phyloP scores from a whole-genome alignment of 176 grass and related monocot genomes.

The Raddia guianensis region DNA sequence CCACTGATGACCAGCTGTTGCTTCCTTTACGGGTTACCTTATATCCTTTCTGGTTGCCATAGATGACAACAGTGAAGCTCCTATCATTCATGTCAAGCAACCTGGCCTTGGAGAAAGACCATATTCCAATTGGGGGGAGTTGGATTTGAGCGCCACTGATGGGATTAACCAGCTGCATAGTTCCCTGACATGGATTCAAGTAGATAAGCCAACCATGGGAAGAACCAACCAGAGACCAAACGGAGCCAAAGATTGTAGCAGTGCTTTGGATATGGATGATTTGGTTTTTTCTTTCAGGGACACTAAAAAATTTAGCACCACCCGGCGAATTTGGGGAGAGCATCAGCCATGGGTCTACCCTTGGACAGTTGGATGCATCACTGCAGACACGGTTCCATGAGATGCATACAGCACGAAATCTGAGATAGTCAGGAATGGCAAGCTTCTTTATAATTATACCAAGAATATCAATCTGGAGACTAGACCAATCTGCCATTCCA shows the following conservation, averaged over 20 bases:
- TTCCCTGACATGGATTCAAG: constrained; percentile 25
- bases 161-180: constrained; percentile 49
- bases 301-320: constrained; percentile 45
- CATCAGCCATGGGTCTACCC: constrained; percentile 60
- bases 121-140: constrained; percentile 34
- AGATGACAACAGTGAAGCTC: constrained; percentile 47
- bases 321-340: constrained; percentile 19
- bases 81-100: constrained; percentile 53
- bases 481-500: constrained; percentile 52
- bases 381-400: constrained; percentile 51
- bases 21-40: constrained; percentile 42
- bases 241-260: constrained; percentile 31
- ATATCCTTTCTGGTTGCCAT: constrained; percentile 42
- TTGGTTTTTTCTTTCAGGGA: constrained; percentile 55
- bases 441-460: constrained; percentile 57
- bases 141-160: constrained; percentile 33
- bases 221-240: constrained; percentile 53
- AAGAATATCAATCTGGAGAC: constrained; percentile 51
- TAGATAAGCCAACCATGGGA: constrained; percentile 60
- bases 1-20: constrained; percentile 49
- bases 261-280: constrained; percentile 31
- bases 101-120: constrained; percentile 44
- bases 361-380: constrained; percentile 43
- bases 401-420: constrained; percentile 56
- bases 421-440: constrained; percentile 53